phyloP scores from a whole-genome alignment of 1,284 basidiomycete species.

The Tilletia setariae region DNA sequence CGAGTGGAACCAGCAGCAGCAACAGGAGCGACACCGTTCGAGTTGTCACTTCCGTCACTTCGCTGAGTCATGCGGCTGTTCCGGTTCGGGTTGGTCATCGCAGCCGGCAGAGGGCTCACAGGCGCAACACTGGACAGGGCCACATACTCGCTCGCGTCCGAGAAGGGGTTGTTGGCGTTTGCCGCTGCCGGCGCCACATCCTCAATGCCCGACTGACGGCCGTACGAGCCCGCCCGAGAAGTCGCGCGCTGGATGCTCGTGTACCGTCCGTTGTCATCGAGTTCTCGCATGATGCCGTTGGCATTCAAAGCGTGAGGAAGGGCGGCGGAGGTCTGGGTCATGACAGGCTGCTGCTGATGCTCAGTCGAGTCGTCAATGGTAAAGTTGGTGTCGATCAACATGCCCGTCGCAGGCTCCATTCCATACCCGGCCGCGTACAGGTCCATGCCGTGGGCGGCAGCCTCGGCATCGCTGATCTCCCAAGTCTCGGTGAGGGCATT shows the following conservation, averaged over 20 bases:
- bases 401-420: constrained; percentile 17
- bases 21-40: constrained; percentile 20
- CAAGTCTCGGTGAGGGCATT: constrained; percentile 23
- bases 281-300: neutral
- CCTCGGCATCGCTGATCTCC: constrained; percentile 16
- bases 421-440: constrained; percentile 2
- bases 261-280: constrained; percentile 2
- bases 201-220: constrained; percentile 14
- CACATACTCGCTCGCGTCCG: too few species aligned
- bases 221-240: constrained; percentile 22
- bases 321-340: neutral
- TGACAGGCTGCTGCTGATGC: neutral
- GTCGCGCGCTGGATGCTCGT: constrained; percentile 1
- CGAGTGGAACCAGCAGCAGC: neutral
- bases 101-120: constrained; percentile 13
- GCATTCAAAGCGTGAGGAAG: neutral
- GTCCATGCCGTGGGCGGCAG: constrained; percentile 17
- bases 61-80: constrained; percentile 36
- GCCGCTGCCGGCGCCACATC: neutral
- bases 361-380: neutral
- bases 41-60: constrained; percentile 24
- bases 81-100: constrained; percentile 20
- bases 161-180: constrained; percentile 16
- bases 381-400: constrained; percentile 14
- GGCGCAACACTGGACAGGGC: constrained; percentile 13